Conservation (phyloP, 2,329 filamentous ascomycete genomes). For the Penicillium sp. region DNA sequence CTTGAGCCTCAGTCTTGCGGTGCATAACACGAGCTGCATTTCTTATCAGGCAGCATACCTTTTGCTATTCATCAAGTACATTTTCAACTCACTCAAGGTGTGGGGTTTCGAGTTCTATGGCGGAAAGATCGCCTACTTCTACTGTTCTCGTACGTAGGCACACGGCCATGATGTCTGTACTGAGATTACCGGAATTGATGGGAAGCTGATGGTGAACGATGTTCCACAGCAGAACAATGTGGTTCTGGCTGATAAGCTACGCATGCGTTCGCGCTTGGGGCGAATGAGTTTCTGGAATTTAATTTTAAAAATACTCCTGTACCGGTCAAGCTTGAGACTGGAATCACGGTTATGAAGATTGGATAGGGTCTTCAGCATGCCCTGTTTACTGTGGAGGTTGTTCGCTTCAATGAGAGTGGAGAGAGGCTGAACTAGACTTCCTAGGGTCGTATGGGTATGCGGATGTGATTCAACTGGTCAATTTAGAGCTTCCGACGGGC, state of each 20-base stretch:
- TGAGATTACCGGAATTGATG: slow-evolving; percentile 44
- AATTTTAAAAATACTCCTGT: slow-evolving; percentile 8
- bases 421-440: not conserved
- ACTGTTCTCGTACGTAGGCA: slow-evolving; percentile 44
- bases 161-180: slow-evolving; percentile 47
- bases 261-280: slow-evolving; percentile 27
- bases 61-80: not conserved
- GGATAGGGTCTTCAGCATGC: not conserved
- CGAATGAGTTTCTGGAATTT: slow-evolving; percentile 22
- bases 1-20: slow-evolving; percentile 18
- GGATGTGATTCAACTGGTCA: no score
- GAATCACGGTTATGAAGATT: not conserved
- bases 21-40: slow-evolving; percentile 13
- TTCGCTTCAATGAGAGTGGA: not conserved
- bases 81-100: slow-evolving; percentile 10
- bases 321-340: not conserved
- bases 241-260: slow-evolving; percentile 21
- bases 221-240: slow-evolving; percentile 27
- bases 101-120: slow-evolving; percentile 41
- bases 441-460: not conserved
- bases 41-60: not conserved
- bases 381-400: not conserved
- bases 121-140: slow-evolving; percentile 48
- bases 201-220: slow-evolving; percentile 39
- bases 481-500: no score